Evolutionary conservation across 768 basidiomycete genomes (phyloP), one percentile per base, ranked within the genome.

Genomic region (Aureoboletus auriporus): DNA sequence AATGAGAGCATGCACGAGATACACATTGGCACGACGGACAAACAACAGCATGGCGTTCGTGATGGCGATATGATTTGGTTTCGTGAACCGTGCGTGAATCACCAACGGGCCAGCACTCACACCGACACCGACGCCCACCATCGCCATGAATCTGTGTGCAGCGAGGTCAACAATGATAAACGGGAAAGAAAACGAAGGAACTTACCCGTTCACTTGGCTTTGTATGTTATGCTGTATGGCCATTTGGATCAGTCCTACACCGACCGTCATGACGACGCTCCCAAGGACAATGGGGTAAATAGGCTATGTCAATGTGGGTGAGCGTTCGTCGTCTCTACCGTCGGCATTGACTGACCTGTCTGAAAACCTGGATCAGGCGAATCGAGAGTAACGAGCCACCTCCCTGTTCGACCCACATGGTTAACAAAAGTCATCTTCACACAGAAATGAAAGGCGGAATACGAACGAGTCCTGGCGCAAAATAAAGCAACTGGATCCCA

Each of bases 401-500:
- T 16, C 77, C 76, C 73, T 74, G 46, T 38, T 16, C 8, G 37
- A 8, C 12, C 20, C 9, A 27, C 52, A 17, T 51, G n/a, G 27
- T 42, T 8, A 40, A 29, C 8, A 12, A 35, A 14, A 6, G 38
- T 6, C n/a, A 13, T 27, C 8, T 28, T 12, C 8, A 16, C 30
- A 14, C 13, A n/a, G 8, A 17, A 30, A 4, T 8, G 16, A 20
- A 3, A 47, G 41, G 36, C 8, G 50, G 20, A 23, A 23, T 4
- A 23, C 72, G 50, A 43, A 75, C 75, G 55, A 75, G 53, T 36
- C 78, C 77, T 10, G 78, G 78, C 1, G 75, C 67, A 47, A 79
- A 76, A 56, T 71, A 78, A n/a, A 79, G 56, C n/a, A 79, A 51
- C 55, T 79, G 76, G 26, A 71, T 62, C 30, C 77, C 78, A 17